Conservation (phyloP, 2,329 filamentous ascomycete genomes). For the Penicillium decumbens region DNA sequence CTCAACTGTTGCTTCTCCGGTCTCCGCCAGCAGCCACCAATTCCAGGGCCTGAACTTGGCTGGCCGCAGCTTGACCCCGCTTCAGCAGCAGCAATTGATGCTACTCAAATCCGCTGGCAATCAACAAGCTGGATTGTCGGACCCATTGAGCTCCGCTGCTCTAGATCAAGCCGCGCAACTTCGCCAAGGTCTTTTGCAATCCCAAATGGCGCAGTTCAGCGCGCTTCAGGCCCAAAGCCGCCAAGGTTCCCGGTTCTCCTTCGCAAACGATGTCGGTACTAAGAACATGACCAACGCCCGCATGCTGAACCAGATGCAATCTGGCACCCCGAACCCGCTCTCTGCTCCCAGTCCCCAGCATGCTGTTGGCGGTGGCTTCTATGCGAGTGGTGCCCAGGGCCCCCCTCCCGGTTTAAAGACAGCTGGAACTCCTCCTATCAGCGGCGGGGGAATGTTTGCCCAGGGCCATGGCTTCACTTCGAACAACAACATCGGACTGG, state of each 20-base stretch:
- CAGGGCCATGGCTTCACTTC: constrained; percentile 78
- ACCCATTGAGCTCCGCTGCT: constrained; percentile 34
- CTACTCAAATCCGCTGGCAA: constrained; percentile 57
- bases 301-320: constrained; percentile 48
- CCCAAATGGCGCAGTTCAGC: constrained; percentile 47
- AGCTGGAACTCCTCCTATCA: constrained; percentile 83
- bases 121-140: constrained; percentile 56
- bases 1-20: constrained; percentile 41
- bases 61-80: constrained; percentile 70
- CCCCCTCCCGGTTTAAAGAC: constrained; percentile 94
- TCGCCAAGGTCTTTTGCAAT: constrained; percentile 44
- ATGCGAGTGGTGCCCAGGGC: constrained; percentile 78
- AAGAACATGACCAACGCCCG: constrained; percentile 58
- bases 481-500: constrained; percentile 59
- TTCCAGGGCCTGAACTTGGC: constrained; percentile 58
- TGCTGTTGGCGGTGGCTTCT: constrained; percentile 62
- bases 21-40: constrained; percentile 39
- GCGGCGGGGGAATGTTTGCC: constrained; percentile 75
- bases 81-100: constrained; percentile 70
- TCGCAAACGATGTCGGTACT: constrained; percentile 63
- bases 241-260: constrained; percentile 82
- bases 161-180: constrained; percentile 43
- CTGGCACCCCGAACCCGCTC: constrained; percentile 36
- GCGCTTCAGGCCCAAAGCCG: constrained; percentile 66
- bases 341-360: constrained; percentile 38